Conservation (phyloP, 768 basidiomycete species). For the Pisolithus sp. region DNA sequence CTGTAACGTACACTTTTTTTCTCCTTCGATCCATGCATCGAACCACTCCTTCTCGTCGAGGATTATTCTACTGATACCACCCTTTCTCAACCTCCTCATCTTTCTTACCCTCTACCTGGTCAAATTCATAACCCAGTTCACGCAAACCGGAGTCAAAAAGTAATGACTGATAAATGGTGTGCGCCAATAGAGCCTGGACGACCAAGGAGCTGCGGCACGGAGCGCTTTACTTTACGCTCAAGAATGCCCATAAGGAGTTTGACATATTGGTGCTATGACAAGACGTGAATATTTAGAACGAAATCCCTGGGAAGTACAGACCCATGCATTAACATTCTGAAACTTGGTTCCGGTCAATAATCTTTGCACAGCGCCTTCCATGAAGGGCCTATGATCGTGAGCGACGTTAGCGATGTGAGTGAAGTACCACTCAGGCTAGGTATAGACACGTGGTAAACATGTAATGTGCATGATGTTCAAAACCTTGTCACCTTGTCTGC, state of each 20-base stretch:
- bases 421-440: constrained; percentile 95
- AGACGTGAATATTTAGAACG: neutral
- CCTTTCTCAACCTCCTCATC: constrained; percentile 44
- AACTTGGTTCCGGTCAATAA: constrained; percentile 62
- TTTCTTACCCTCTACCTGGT: constrained; percentile 18
- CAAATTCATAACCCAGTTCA: constrained; percentile 66
- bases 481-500: constrained; percentile 69
- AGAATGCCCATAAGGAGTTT: constrained; percentile 72
- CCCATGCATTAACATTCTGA: constrained; percentile 66
- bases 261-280: constrained; percentile 75
- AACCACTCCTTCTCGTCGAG: constrained; percentile 87
- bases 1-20: constrained; percentile 69
- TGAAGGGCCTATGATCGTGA: constrained; percentile 79
- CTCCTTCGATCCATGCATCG: constrained; percentile 82
- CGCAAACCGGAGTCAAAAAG: constrained; percentile 75
- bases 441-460: neutral
- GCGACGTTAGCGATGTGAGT: constrained; percentile 83
- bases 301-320: constrained; percentile 28
- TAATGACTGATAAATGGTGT: constrained; percentile 91
- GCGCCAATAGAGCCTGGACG: constrained; percentile 85
- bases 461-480: neutral
- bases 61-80: constrained; percentile 76
- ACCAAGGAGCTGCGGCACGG: constrained; percentile 65
- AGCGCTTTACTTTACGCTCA: constrained; percentile 65
- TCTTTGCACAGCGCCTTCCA: constrained; percentile 68